Evolutionary conservation across 139 green algal species (phyloP), one percentile per base, ranked within the genome.

Genomic region (Chlorella sp.): DNA sequence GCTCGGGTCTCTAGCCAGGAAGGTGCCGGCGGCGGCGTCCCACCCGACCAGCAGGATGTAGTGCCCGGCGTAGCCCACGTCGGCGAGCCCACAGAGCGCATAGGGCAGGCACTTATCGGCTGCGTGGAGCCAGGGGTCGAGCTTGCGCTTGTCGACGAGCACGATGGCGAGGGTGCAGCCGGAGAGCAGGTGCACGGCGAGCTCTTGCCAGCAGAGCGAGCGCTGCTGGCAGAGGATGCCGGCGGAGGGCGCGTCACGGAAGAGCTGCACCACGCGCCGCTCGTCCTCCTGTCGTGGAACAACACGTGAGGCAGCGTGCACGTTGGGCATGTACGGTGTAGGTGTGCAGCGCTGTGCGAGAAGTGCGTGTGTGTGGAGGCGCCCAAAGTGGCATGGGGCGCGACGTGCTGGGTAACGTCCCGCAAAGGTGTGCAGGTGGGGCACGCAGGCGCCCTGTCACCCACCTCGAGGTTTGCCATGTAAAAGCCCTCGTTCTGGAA

Each of bases 401-500:
- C 10, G 10, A 59, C 49, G 17, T 26, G 17, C 17, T 59, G 49
- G 49, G 17, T 17, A 59, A 59, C 49, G 14, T 17, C 49, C 10
- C 49, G 49, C 49, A 10, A 26, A 77, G 61, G 67, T 70, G 30
- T 59, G 2, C 36, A 17, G 29, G 23, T n/a, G 29, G 14, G 14
- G 6, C 59, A 64, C 26, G 5, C 22, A 64, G 14, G n/a, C 26
- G 5, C 59, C 17, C 23, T 27, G 26, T n/a, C 14, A 34, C 66
- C 2, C 26, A 78, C 73, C 51, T 72, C 14, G 2, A 76, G 72
- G 62, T 72, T 31, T 14, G 35, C 80, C 66, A 88, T 89, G 85
- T 98, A 98, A 72, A 97, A 97, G 26, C 69, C 67, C 74, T 97
- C 92, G 51, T 81, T 71, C 17, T 83, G 83, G 71, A 90, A 96